phyloP scores from a whole-genome alignment of 371 early-diverging fungal genomes.

The Choanephora cucurbitarum region DNA sequence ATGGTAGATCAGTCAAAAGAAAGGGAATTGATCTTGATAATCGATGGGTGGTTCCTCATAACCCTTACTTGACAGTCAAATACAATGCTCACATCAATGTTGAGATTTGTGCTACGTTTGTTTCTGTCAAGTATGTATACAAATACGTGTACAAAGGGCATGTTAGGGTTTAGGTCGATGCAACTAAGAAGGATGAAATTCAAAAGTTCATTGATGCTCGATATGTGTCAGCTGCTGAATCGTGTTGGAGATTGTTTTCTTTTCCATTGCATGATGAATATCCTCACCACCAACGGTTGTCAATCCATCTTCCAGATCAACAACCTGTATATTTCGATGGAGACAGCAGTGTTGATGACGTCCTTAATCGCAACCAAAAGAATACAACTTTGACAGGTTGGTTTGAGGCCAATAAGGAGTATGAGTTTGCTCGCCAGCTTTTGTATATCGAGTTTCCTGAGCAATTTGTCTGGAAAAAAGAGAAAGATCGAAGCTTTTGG shows the following conservation, averaged over 20 bases:
- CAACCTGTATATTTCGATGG: slow-evolving; percentile 17
- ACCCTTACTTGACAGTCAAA: slow-evolving; percentile 6
- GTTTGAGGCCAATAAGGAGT: not conserved
- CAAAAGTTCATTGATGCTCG: slow-evolving; percentile 12
- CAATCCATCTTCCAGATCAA: slow-evolving; percentile 17
- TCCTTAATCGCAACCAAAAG: not conserved
- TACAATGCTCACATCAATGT: slow-evolving; percentile 33
- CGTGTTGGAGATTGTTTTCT: slow-evolving; percentile 24
- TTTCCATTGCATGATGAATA: slow-evolving; percentile 20
- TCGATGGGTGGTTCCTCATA: slow-evolving; percentile 31
- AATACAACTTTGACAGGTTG: slow-evolving; percentile 20
- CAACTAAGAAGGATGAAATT: slow-evolving; percentile 20
- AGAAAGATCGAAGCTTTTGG: not conserved
- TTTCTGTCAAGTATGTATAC: slow-evolving; percentile 35
- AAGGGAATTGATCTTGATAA: slow-evolving; percentile 17
- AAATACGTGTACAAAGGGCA: slow-evolving; percentile 36
- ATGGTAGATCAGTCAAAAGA: not conserved
- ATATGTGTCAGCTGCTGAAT: slow-evolving; percentile 28
- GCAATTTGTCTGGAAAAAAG: not conserved
- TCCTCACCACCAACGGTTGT: slow-evolving; percentile 14
- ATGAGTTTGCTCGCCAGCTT: not conserved
- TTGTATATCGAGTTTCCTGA: not conserved
- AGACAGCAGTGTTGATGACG: slow-evolving; percentile 4
- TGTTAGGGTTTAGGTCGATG: no score
- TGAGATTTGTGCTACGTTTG: slow-evolving; percentile 15